Conservation (phyloP, 257 asterid genomes). For the Nicotiana noctiflora region DNA sequence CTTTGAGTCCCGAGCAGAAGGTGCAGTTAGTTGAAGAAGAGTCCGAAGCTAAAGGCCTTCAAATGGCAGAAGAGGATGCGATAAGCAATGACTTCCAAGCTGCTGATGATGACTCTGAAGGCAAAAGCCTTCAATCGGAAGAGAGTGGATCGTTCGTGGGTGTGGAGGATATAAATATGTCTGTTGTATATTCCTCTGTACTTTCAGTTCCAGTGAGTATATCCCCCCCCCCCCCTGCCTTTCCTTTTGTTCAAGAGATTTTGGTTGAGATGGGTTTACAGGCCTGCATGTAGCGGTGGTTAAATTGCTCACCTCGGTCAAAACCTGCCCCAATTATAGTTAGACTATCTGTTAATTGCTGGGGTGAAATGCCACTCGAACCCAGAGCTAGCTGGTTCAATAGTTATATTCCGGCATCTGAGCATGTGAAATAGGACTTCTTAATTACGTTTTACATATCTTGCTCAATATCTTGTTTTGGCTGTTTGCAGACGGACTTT, state of each 20-base stretch:
- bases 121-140: conserved; percentile 52
- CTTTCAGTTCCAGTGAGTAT: conserved; percentile 81
- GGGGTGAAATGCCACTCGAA: too few relatives aligned
- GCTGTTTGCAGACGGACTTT: conserved; percentile 56
- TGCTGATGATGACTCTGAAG: conserved; percentile 64
- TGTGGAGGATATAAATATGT: conserved; percentile 69
- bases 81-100: conserved; percentile 37
- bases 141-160: conserved; percentile 67
- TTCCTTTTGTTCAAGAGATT: not conserved
- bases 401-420: not conserved
- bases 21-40: conserved; percentile 77
- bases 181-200: conserved; percentile 58
- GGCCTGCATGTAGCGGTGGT: not conserved
- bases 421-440: not conserved
- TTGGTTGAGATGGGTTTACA: not conserved
- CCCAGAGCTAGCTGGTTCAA: too few relatives aligned
- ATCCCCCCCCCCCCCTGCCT: not conserved
- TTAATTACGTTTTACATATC: not conserved
- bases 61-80: conserved; percentile 61
- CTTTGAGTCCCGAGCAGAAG: conserved; percentile 94
- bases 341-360: not conserved
- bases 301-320: not conserved
- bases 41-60: conserved; percentile 52
- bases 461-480: not conserved
- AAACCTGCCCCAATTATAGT: not conserved